phyloP scores from a whole-genome alignment of 352 stramenopile species.

The Blastocystis sp. region DNA sequence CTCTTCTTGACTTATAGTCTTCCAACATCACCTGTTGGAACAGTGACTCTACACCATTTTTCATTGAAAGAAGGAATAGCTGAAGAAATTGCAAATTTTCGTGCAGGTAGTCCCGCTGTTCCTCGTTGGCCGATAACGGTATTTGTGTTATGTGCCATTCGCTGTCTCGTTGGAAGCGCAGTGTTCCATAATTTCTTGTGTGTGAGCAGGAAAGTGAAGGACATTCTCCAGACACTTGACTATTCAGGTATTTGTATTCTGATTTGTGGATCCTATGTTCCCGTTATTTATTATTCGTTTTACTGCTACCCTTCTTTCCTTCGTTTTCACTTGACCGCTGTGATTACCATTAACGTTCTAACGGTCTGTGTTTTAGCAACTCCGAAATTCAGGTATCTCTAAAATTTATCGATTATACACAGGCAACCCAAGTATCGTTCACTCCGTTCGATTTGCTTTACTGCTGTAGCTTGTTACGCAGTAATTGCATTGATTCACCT shows the following conservation, averaged over 20 bases:
- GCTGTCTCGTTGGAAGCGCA: conserved; percentile 27
- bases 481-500: not conserved
- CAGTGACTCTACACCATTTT: not conserved
- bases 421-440: conserved; percentile 60
- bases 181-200: conserved; percentile 57
- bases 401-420: not conserved
- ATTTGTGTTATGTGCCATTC: conserved; percentile 58
- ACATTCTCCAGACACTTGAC: conserved; percentile 46
- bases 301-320: conserved; percentile 20
- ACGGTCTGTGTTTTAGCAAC: conserved; percentile 57
- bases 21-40: not conserved
- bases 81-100: not conserved
- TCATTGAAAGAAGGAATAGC: not conserved
- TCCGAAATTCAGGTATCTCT: conserved; percentile 29
- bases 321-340: not conserved
- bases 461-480: conserved; percentile 52
- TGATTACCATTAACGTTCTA: conserved; percentile 63
- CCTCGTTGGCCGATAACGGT: conserved; percentile 62
- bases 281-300: conserved; percentile 61
- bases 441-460: conserved; percentile 35
- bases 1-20: conserved; percentile 38
- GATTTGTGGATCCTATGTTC: conserved; percentile 63
- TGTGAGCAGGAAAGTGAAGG: not conserved
- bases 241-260: conserved; percentile 65
- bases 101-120: not conserved